phyloP scores from a whole-genome alignment of 768 basidiomycete species.

The Basidioascus undulatus region DNA sequence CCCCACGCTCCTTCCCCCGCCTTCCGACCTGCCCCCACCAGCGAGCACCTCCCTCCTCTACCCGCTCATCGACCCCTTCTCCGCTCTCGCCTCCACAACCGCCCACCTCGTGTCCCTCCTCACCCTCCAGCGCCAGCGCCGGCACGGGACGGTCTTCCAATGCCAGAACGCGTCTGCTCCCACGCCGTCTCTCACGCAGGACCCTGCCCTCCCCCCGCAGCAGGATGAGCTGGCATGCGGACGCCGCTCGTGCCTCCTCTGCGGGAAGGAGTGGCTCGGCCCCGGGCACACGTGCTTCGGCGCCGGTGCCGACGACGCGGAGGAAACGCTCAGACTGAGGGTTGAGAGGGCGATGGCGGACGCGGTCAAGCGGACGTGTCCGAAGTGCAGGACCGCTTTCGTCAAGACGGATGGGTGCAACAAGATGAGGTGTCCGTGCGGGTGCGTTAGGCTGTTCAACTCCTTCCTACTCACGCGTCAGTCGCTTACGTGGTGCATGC shows the following conservation, averaged over 20 bases:
- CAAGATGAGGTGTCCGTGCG: conserved; percentile 8
- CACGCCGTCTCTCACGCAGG: neutral
- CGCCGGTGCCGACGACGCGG: too few species aligned
- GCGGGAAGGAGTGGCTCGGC: neutral
- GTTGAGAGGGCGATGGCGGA: conserved; percentile 5
- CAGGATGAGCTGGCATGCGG: neutral
- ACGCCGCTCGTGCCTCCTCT: neutral
- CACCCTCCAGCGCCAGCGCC: neutral
- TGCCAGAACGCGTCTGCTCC: neutral
- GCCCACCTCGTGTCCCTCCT: too few species aligned
- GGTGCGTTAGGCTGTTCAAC: too few species aligned
- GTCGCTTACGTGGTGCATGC: too few species aligned
- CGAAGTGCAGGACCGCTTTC: conserved; percentile 6
- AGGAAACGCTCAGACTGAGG: neutral
- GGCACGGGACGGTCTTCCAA: neutral
- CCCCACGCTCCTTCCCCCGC: too few species aligned
- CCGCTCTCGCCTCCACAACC: too few species aligned
- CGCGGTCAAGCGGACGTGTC: conserved; percentile 9
- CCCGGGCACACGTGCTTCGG: conserved; percentile 2
- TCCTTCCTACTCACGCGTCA: too few species aligned
- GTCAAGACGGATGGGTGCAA: conserved; percentile 10
- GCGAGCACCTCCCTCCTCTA: too few species aligned
- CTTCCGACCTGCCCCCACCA: too few species aligned
- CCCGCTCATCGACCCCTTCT: too few species aligned
- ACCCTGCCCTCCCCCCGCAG: neutral